phyloP scores from a whole-genome alignment of 768 basidiomycete genomes.

The Lactarius akahatsu region DNA sequence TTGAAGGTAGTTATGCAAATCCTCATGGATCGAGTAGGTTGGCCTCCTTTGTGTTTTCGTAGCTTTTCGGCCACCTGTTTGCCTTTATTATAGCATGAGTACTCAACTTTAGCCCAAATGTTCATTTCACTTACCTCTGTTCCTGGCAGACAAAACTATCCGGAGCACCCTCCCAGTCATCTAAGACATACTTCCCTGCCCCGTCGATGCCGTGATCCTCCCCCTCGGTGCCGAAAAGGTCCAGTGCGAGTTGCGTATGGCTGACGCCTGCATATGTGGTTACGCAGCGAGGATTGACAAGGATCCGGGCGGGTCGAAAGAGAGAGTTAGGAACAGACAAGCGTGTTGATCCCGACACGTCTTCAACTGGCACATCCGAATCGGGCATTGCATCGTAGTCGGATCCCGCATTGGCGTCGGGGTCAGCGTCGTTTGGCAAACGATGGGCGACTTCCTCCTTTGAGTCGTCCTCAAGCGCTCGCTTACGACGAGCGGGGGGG shows the following conservation, averaged over 20 bases:
- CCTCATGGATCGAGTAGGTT: constrained; percentile 79
- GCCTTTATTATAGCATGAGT: constrained; percentile 41
- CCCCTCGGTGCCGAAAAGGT: constrained; percentile 81
- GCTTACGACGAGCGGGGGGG: constrained; percentile 30
- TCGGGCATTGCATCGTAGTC: constrained; percentile 87
- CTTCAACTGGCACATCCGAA: constrained; percentile 44
- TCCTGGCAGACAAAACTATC: constrained; percentile 99
- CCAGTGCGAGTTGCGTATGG: constrained; percentile 92
- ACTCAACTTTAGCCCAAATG: background rate
- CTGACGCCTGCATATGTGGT: constrained; percentile 98
- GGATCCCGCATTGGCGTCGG: constrained; percentile 81
- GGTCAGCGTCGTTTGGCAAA: constrained; percentile 43
- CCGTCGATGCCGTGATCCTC: constrained; percentile 53
- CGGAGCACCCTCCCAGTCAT: constrained; percentile 96
- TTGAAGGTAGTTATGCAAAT: constrained; percentile 41
- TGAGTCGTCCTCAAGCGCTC: constrained; percentile 36
- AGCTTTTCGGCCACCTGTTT: constrained; percentile 86
- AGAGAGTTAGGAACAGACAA: constrained; percentile 82
- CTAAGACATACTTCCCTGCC: constrained; percentile 75
- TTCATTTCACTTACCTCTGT: constrained; percentile 56
- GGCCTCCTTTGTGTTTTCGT: constrained; percentile 85
- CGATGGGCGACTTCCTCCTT: constrained; percentile 35
- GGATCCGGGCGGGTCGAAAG: constrained; percentile 84
- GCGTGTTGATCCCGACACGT: constrained; percentile 32
- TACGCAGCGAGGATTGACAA: constrained; percentile 95